Percentiles rank a stretch among this genome's conserved stretches.
Evolutionary conservation across 495 filamentous ascomycete genomes (phyloP).

Genomic region (Lindgomyces ingoldianus): DNA sequence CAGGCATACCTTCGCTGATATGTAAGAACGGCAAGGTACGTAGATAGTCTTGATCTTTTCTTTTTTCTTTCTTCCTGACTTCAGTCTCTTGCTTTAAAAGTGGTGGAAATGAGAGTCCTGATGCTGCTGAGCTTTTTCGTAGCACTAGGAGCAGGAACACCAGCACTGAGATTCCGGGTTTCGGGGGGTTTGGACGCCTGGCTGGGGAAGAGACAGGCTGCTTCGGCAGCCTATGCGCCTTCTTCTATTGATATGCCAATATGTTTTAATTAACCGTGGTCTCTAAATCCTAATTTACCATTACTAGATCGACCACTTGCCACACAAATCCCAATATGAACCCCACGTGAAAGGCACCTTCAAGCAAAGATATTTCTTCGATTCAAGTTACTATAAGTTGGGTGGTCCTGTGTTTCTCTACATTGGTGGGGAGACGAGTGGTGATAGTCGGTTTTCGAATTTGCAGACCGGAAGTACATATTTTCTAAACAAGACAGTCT

Average conservation of each 20-base stretch:
- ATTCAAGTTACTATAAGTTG: conserved; percentile 61
- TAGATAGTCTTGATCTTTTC: neutral
- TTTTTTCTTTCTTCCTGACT: neutral
- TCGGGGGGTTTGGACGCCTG: neutral
- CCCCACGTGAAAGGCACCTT: conserved; percentile 63
- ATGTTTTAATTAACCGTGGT: neutral
- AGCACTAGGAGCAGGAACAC: neutral
- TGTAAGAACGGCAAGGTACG: neutral
- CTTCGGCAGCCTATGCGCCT: conserved; percentile 9
- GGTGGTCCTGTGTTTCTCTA: conserved; percentile 74
- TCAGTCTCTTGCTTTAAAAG: neutral
- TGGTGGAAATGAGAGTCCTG: conserved; percentile 1
- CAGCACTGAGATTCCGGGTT: neutral
- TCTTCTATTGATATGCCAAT: conserved; percentile 30
- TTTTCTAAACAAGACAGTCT: neutral
- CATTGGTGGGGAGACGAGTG: conserved; percentile 62
- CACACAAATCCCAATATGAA: conserved; percentile 65
- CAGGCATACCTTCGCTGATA: neutral
- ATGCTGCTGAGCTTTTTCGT: neutral
- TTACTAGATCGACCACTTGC: conserved; percentile 65
- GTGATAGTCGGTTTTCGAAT: conserved; percentile 54
- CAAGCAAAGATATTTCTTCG: conserved; percentile 70
- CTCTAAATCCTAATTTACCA: neutral
- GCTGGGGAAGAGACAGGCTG: conserved; percentile 8
- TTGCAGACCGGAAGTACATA: conserved; percentile 21